Conservation (phyloP, 257 asterid genomes). For the Gardenia jasminoides region DNA sequence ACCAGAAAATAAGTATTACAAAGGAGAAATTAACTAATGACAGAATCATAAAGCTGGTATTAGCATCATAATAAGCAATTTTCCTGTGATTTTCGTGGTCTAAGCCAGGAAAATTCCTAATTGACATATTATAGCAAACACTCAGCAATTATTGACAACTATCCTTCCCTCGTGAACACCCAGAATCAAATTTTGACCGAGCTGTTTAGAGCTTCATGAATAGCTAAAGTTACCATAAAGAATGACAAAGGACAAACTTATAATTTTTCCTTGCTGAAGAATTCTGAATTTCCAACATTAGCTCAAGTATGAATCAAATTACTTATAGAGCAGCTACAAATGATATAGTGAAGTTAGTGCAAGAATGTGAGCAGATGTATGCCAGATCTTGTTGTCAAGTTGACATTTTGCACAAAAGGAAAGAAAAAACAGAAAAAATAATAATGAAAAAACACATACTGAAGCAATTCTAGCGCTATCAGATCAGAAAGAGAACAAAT, state of each 20-base stretch:
- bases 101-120: background rate
- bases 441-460: background rate
- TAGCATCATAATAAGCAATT: background rate
- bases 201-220: background rate
- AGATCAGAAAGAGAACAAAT: constrained; percentile 1
- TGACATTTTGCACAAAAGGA: background rate
- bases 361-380: background rate
- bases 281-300: background rate
- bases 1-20: background rate
- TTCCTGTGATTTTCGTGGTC: background rate
- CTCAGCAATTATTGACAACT: background rate
- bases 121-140: background rate
- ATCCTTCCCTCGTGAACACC: background rate
- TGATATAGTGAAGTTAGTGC: background rate
- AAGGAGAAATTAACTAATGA: background rate
- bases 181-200: constrained; percentile 11
- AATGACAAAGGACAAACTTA: background rate
- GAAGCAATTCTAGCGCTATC: background rate
- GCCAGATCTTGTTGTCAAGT: constrained; percentile 17
- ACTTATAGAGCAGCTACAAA: background rate
- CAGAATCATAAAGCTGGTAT: background rate
- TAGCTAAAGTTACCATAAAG: background rate
- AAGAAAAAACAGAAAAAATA: background rate
- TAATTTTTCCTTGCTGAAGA: background rate
- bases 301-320: background rate